Evolutionary conservation across 352 stramenopile species (phyloP).

Genomic region (Thalassiosira hispida): DNA sequence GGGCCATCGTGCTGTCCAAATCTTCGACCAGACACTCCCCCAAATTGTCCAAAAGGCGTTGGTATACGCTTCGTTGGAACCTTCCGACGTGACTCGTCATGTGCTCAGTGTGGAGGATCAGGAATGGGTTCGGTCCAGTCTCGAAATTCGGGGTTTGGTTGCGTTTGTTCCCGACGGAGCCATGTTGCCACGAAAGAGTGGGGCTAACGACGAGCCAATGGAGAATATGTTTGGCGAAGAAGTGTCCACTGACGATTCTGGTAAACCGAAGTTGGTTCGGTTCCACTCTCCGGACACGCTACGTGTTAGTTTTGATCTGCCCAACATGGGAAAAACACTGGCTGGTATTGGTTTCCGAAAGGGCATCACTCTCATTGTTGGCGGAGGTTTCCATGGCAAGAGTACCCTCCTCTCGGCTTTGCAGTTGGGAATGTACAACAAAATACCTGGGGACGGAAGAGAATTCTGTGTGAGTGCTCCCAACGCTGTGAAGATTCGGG

Average conservation of each 20-base stretch:
- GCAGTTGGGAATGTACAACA: constrained; percentile 95
- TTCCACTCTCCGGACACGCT: constrained; percentile 90
- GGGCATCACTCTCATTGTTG: constrained; percentile 95
- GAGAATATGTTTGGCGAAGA: constrained; percentile 15
- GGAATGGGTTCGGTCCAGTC: constrained; percentile 87
- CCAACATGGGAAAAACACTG: constrained; percentile 85
- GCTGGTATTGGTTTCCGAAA: constrained; percentile 93
- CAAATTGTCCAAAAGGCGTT: constrained; percentile 88
- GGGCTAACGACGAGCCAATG: constrained; percentile 85
- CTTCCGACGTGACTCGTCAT: constrained; percentile 86
- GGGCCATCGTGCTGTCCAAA: constrained; percentile 91
- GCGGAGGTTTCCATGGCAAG: constrained; percentile 97
- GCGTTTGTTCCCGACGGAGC: constrained; percentile 93
- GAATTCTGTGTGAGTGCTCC: constrained; percentile 92
- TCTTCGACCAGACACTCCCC: constrained; percentile 90
- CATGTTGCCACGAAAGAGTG: constrained; percentile 89
- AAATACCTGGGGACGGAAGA: constrained; percentile 93
- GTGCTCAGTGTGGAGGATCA: constrained; percentile 93
- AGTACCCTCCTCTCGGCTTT: constrained; percentile 94
- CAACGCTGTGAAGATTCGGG: constrained; percentile 93
- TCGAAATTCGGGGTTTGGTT: constrained; percentile 88
- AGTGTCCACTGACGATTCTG: not conserved
- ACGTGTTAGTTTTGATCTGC: constrained; percentile 88
- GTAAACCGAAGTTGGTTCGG: constrained; percentile 40
- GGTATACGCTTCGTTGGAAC: constrained; percentile 85